Percentiles rank a stretch among this genome's conserved stretches.
Evolutionary conservation across 2,329 filamentous ascomycete species (phyloP).

Genomic region (Sarocladiaceae sp.): DNA sequence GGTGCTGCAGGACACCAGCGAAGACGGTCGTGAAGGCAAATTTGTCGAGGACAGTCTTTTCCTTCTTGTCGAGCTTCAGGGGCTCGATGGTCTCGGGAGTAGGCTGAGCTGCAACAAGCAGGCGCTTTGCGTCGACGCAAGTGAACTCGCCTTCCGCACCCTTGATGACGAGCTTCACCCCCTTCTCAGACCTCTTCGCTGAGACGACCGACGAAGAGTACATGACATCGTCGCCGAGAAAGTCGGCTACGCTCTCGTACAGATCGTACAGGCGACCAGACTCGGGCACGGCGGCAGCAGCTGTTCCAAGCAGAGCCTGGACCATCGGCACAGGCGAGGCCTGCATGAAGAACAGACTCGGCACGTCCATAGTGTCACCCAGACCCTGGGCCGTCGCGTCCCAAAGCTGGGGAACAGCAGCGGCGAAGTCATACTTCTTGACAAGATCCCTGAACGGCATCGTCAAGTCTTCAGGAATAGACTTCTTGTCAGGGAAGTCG

Average conservation of each 20-base stretch:
- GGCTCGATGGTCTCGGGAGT: constrained; percentile 16
- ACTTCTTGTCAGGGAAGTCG: constrained; percentile 32
- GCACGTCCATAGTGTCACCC: constrained; percentile 32
- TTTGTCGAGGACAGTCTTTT: constrained; percentile 16
- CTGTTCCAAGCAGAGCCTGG: constrained; percentile 15
- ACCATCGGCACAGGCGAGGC: constrained; percentile 15
- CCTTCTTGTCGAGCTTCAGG: constrained; percentile 15
- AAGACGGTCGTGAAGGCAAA: constrained; percentile 17
- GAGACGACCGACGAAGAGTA: constrained; percentile 25
- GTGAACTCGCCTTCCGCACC: constrained; percentile 10
- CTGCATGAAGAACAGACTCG: constrained; percentile 32
- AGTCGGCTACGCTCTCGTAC: constrained; percentile 25
- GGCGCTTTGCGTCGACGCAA: constrained; percentile 17
- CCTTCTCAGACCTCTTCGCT: constrained; percentile 13
- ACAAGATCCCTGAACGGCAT: constrained; percentile 40
- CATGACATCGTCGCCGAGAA: constrained; percentile 27
- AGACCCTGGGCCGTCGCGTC: constrained; percentile 32
- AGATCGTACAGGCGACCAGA: constrained; percentile 23
- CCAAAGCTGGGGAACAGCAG: constrained; percentile 31
- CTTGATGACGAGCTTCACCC: constrained; percentile 13
- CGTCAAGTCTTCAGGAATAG: constrained; percentile 24
- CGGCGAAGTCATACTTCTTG: constrained; percentile 35
- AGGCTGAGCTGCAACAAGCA: constrained; percentile 19
- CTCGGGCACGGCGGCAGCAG: constrained; percentile 14
- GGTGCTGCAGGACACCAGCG: constrained; percentile 19